Percentiles rank a stretch among this genome's conserved stretches.
phyloP scores from a whole-genome alignment of 192 early-diverging fungal species.

The Coemansia aciculifera region DNA sequence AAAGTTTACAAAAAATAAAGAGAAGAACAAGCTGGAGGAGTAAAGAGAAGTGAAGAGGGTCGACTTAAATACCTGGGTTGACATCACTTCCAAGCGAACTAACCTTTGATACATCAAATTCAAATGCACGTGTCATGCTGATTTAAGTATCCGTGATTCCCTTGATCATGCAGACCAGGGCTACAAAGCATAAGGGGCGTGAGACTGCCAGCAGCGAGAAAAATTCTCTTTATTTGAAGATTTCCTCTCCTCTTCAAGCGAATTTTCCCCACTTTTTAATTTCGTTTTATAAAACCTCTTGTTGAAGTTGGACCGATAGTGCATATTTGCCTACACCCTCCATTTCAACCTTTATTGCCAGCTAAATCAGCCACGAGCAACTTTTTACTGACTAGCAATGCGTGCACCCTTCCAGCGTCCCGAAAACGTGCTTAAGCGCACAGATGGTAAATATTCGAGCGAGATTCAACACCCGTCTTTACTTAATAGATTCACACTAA shows the following conservation, averaged over 20 bases:
- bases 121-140: background rate
- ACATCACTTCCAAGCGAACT: no score
- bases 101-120: no score
- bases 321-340: background rate
- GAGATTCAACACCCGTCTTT: conserved; percentile 6
- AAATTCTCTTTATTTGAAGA: background rate
- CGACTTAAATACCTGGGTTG: no score
- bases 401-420: conserved; percentile 64
- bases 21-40: no score
- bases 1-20: no score
- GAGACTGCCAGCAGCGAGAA: background rate
- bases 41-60: no score
- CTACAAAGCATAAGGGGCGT: background rate
- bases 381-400: conserved; percentile 30
- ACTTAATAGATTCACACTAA: background rate
- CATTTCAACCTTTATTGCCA: background rate
- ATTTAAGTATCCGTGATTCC: background rate
- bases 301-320: conserved; percentile 3
- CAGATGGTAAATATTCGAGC: conserved; percentile 64
- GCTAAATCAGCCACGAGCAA: background rate
- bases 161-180: background rate
- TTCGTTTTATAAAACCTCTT: background rate
- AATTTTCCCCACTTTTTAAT: background rate
- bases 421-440: conserved; percentile 86
- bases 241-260: background rate